Percentiles rank a stretch among this genome's conserved stretches.
Evolutionary conservation across 352 stramenopile genomes (phyloP).

Genomic region (Phytophthora syringae): DNA sequence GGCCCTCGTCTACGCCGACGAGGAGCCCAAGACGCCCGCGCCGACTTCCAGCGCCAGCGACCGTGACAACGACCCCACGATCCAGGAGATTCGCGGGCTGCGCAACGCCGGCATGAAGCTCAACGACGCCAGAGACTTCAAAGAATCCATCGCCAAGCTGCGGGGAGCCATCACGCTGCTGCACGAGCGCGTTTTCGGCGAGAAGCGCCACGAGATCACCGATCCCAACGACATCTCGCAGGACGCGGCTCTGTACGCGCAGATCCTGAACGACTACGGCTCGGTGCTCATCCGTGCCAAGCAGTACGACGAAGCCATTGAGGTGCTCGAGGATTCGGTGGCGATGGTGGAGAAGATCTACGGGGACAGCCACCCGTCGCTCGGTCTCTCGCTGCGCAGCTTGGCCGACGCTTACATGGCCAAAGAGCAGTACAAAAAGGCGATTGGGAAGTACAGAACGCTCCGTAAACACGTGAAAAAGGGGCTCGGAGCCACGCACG

Average conservation of each 20-base stretch:
- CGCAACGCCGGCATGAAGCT: conserved; percentile 79
- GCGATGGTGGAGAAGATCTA: conserved; percentile 80
- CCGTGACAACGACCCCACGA: conserved; percentile 66
- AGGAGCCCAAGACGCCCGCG: conserved; percentile 16
- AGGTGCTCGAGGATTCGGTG: conserved; percentile 79
- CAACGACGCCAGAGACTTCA: conserved; percentile 70
- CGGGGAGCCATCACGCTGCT: conserved; percentile 70
- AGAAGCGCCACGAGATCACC: conserved; percentile 50
- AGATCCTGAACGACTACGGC: conserved; percentile 85
- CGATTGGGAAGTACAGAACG: conserved; percentile 71
- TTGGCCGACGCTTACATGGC: conserved; percentile 84
- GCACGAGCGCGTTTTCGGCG: conserved; percentile 75
- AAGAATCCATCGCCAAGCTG: conserved; percentile 62
- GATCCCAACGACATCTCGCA: conserved; percentile 63
- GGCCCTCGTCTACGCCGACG: neutral
- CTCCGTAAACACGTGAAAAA: conserved; percentile 75
- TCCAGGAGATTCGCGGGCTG: conserved; percentile 68
- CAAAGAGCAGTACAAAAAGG: conserved; percentile 74
- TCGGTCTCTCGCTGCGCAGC: conserved; percentile 75
- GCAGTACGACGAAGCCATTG: conserved; percentile 77
- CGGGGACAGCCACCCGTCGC: conserved; percentile 80
- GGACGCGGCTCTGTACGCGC: conserved; percentile 77
- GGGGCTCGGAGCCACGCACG: conserved; percentile 69
- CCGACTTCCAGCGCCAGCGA: conserved; percentile 34
- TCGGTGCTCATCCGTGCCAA: conserved; percentile 75